phyloP scores from a whole-genome alignment of 129 eudicot species.

The Pseudognaphalium luteoalbum region DNA sequence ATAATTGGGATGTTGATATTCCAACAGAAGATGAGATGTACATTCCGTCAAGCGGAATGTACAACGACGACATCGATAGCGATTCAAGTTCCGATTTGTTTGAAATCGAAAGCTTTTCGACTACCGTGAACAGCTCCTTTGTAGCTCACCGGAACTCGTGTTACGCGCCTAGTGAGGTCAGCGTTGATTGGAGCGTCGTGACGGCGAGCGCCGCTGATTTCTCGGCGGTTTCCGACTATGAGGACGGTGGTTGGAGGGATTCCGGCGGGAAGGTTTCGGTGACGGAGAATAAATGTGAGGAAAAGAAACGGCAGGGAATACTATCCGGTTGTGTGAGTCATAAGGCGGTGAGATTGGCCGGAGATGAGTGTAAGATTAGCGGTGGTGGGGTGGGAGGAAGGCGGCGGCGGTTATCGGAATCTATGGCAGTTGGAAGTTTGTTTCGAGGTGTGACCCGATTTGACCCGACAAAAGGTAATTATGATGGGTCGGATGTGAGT shows the following conservation, averaged over 20 bases:
- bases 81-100: conserved; percentile 91
- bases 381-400: conserved; percentile 27
- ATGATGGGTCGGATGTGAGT: conserved; percentile 30
- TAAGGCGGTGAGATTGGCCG: conserved; percentile 71
- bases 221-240: conserved; percentile 41
- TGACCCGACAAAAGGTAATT: conserved; percentile 27
- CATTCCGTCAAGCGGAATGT: conserved; percentile 30
- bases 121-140: conserved; percentile 35
- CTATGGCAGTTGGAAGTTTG: conserved; percentile 40
- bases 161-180: conserved; percentile 89
- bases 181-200: conserved; percentile 88
- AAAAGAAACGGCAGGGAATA: conserved; percentile 43
- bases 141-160: conserved; percentile 46
- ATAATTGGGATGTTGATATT: conserved; percentile 53
- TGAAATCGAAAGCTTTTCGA: conserved; percentile 85
- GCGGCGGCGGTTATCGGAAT: conserved; percentile 35
- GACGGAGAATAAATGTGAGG: conserved; percentile 33
- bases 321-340: conserved; percentile 67
- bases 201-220: conserved; percentile 90
- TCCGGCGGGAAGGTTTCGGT: conserved; percentile 16
- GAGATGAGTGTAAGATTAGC: conserved; percentile 36
- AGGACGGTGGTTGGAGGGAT: conserved; percentile 26
- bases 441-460: conserved; percentile 47
- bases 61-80: conserved; percentile 57
- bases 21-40: conserved; percentile 38